Evolutionary conservation across 108 stramenopile species (phyloP), one percentile per base, ranked within the genome.

Genomic region (Bacterosira constricta): DNA sequence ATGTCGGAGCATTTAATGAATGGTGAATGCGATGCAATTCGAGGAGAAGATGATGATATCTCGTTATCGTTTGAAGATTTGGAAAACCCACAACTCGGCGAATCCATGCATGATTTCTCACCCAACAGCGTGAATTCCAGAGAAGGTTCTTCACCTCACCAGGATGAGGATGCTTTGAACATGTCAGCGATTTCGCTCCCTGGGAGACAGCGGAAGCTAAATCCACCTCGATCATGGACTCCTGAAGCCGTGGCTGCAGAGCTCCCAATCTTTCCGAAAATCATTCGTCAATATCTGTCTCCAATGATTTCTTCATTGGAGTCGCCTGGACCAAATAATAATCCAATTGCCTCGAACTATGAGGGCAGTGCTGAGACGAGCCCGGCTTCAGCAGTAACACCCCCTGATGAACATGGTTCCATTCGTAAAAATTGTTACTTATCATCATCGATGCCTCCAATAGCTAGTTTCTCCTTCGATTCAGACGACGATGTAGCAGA

Each of bases 231-330:
- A 10, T 35, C 66, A 3, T 75, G 75, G 75, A 66, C 75, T 10
- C 62, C 58, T 3, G 66, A 75, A 17, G 27, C 59, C 1, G 65
- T 75, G 12, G 75, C 58, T 13, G 11, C 37, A 11, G 66, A 75
- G 59, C 75, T 75, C 7, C 66, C 75, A 23, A 62, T 75, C 46
- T 26, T 75, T n/a, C 75, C 75, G 23, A 59, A 58, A 31, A 50
- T 75, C 25, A 44, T 67, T 17, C 52, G 47, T 30, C 59, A 27
- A 25, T 67, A 25, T 41, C 44, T 54, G 13, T 31, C 42, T 36
- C 30, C n/a, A n/a, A n/a, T n/a, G n/a, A n/a, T n/a, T n/a, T n/a
- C n/a, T n/a, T n/a, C n/a, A n/a, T n/a, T n/a, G n/a, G n/a, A n/a
- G n/a, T n/a, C n/a, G n/a, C n/a, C n/a, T n/a, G n/a, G 20, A 7